Base-by-base conservation (phyloP, 768 basidiomycete species). In the Lyophyllum decastes region DNA sequence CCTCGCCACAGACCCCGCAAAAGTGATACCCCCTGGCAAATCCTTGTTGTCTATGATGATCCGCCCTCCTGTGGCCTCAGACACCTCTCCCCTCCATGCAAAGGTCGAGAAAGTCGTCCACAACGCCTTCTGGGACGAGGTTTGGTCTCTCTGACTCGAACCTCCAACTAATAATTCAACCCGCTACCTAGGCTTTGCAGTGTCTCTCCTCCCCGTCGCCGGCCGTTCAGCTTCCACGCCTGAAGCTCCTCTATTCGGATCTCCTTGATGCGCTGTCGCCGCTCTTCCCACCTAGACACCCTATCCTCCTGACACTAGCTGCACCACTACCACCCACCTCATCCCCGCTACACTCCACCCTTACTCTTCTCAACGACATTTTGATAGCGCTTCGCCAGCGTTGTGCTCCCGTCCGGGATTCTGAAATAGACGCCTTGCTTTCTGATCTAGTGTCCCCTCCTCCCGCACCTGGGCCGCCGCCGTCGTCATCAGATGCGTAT, bases 61-160 rank as follows among this genome's bases (percentile, higher is more conserved):
- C 16, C 57, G 22, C 40, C 52, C 59, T 27, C 49, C 58, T 12
- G 22, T 54, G n/a, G 44, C 57, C 14, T 5, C 52, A 0, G 33
- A 53, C 2, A 47, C 49, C 9, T 59, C 64, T 22, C n/a, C 46
- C 8, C 62, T 79, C 10, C 72, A 73, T 10, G 69, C 74, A 12
- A 70, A 82, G 40, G 82, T 84, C 12, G 78, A 79, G 56, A 76
- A 79, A 57, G 82, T 83, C 6, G 80, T 83, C 12, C 86, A 88
- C 66, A 75, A 73, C 49, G 88, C 86, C 4, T 92, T 92, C 67
- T 92, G 89, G 89, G 83, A 85, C 41, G 82, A 88, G 78, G 89
- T 90, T 63, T 65, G 79, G 63, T 53, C 46, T 40, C 4, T 56
- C 7, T 61, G 47, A 48, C n/a, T 49, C 55, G 43, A 26, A 8